Evolutionary conservation across 768 basidiomycete genomes (phyloP), one percentile per base, ranked within the genome.

Genomic region (Tephrocybe rancida): DNA sequence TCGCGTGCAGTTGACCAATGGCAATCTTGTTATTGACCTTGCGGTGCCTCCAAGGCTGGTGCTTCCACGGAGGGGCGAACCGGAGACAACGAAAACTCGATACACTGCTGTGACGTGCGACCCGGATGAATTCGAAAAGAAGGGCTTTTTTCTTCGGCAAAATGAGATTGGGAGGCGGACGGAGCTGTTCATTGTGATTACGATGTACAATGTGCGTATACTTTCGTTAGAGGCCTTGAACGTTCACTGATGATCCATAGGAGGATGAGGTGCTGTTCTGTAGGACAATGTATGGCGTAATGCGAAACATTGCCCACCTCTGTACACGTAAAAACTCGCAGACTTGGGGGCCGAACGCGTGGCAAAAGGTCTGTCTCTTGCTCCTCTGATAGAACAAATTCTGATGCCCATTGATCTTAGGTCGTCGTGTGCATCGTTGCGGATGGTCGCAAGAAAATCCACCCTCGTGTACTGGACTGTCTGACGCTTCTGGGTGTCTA

Each of bases 261-360:
- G 90, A 92, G 73, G 86, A 92, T 63, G 95, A 98, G 61, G 75
- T 93, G 8, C 74, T 97, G 9, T 95, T 98, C 70, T 92, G 91
- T 68, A 76, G 96, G 52, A 98, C 96, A 7, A 76, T 98, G 71
- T 90, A 95, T 67, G 96, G 96, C 24, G 93, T 98, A 11, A 97
- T 97, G 92, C 82, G 81, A 41, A 92, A 91, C 64, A 90, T 91
- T 42, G 77, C 86, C 5, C 88, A 90, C 69, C 73, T 91, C 18
- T 92, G 90, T 64, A 84, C 90, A 19, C 84, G 96, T 26, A 92
- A 91, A 65, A 88, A 88, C 55, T 93, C 90, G 9, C 90, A 92
- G 62, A 97, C 93, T 4, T 98, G 96, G 96, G 96, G 96, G 2
- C 83, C 85, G 3, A 94, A 96, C 41, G 89, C 93, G 3, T 98